Evolutionary conservation across 148 eudicot genomes (phyloP), one percentile per base, ranked within the genome.

Genomic region (Cornus controversa): DNA sequence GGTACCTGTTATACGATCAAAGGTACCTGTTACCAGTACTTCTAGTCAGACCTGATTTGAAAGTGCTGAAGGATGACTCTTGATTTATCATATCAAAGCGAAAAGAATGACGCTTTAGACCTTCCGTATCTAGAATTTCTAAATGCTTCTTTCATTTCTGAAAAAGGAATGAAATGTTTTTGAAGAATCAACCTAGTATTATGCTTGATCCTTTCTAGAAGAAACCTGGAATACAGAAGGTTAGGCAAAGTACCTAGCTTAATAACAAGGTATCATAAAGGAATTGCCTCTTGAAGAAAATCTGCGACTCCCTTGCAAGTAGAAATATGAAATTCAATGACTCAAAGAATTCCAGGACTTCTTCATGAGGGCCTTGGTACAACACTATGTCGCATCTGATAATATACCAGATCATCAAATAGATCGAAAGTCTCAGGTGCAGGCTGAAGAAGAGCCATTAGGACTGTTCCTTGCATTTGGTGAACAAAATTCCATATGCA

Each of bases 391-490:
- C 97, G n/a, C 94, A 64, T 91, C 94, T 31, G 94, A 89, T 36
- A 93, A 82, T 82, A 93, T 31, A 93, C 75, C 53, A 93, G 83
- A 79, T 93, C 97, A 82, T 93, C 97, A 83, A 93, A 93, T 53
- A 91, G 88, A 40, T 93, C 92, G 75, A 87, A 93, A 37, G 97
- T 93, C 86, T 93, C 97, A 60, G 97, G 97, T n/a, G 94, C 94
- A 66, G 97, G 98, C 85, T 95, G 98, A 77, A 93, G 97, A 81
- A 95, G 96, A 75, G 98, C 93, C 93, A 93, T 90, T 63, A 93
- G 70, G 36, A 90, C 91, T 20, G 98, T 95, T 70, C 85, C 98
- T 78, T 94, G 94, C 91, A 93, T 91, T 62, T 81, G 85, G 78
- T 91, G 98, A 69, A 90, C 96, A 60, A 90, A 90, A 78, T 92